These are phyloP conservation scores for Wickerhamiella spandovensis DNA, from an alignment of 805 yeast genomes.

Conservation along the genomic window DNA sequence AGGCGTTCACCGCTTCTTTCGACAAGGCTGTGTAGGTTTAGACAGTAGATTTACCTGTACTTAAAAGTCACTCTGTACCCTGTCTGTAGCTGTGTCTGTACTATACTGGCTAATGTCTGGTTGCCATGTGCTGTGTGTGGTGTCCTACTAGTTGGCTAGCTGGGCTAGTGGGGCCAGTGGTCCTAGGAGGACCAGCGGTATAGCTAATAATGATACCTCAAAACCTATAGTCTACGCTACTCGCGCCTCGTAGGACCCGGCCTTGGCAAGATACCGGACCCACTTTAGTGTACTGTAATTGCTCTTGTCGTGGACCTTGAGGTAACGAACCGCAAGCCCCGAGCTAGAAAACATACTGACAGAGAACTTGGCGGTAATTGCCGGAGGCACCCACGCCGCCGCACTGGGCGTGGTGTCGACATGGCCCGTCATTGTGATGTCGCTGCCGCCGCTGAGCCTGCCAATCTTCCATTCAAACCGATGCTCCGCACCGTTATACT, in stretches of 20 bases:
- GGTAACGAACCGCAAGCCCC: slow-evolving; percentile 59
- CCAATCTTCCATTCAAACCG: slow-evolving; percentile 56
- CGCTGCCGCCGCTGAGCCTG: slow-evolving; percentile 55
- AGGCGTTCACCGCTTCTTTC: slow-evolving; percentile 86
- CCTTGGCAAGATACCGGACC: slow-evolving; percentile 66
- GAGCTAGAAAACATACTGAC: slow-evolving; percentile 65
- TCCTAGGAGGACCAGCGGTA: no score
- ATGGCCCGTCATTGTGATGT: slow-evolving; percentile 45
- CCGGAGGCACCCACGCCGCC: slow-evolving; percentile 52
- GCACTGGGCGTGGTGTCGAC: slow-evolving; percentile 29
- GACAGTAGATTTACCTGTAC: background rate
- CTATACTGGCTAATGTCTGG: no score
- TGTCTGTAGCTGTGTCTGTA: no score
- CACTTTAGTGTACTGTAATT: slow-evolving; percentile 69
- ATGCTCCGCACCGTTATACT: slow-evolving; percentile 52
- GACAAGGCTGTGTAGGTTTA: slow-evolving; percentile 22
- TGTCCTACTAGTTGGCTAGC: no score
- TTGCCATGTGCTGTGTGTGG: no score
- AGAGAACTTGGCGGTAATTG: slow-evolving; percentile 55
- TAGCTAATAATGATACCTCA: no score
- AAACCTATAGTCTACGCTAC: slow-evolving; percentile 20
- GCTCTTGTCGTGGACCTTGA: slow-evolving; percentile 47
- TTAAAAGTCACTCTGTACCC: background rate
- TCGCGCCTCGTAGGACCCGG: slow-evolving; percentile 74
- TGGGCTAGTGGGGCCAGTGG: no score